Base-by-base conservation (phyloP, 2,329 filamentous ascomycete genomes). In the Trichophyton benhamiae region DNA sequence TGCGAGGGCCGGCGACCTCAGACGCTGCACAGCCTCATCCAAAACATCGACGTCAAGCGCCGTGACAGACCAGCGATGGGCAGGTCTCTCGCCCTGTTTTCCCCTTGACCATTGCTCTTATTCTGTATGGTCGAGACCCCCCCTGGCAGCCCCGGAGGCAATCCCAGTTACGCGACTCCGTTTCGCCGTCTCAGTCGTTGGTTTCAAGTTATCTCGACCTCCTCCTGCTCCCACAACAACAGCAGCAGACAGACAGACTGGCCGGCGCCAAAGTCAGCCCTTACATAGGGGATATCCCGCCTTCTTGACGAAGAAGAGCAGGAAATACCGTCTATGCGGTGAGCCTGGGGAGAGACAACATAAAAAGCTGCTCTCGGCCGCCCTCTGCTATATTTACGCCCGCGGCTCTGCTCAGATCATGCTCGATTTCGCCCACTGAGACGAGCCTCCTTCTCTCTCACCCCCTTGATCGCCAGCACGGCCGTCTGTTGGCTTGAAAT, bases 21-120 rank as follows among this genome's bases (percentile, higher is more conserved):
- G n/a, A 44, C 11, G 41, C 52, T 55, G 52, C 52, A 55, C 52
- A 55, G 52, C 52, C 52, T 55, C 52, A 55, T 30, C 20, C 46
- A 22, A 52, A 15, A 27, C 8, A 52, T 52, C 46, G 5, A 27
- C 46, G 0, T 13, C 41, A 44, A 20, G 6, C 41, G n/a, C 15
- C n/a, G 6, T 7, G 15, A 44, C 41, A 2, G 41, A 3, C 41
- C n/a, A 7, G 41, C 41, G 33, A 38, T 1, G 33, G 11, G 11
- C 33, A 13, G 42, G 44, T 17, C 48, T 53, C 52, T n/a, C 20
- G 15, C 33, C 27, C 52, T 36, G 25, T 55, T 36, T 20, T 13
- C 27, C 33, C 52, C 33, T n/a, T 20, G 20, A 11, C 52, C 4
- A 0, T 52, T 52, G 20, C 25, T 27, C 46, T 13, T 27, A 13